Conservation (phyloP, 345 rosid genomes). For the Lumnitzera littorea region DNA sequence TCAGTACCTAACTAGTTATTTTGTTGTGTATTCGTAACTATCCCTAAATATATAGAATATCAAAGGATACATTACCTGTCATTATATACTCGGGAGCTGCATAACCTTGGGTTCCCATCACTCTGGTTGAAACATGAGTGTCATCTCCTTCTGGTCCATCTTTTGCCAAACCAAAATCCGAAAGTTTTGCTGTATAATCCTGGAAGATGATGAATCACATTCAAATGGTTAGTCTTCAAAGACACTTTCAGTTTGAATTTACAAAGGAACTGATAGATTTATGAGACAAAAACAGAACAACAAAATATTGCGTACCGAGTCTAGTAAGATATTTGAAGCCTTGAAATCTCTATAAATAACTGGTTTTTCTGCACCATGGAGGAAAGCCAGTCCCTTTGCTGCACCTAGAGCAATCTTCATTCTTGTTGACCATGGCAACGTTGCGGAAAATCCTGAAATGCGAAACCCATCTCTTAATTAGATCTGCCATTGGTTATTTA, state of each 20-base stretch:
- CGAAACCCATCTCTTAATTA: neutral
- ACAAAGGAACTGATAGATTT: neutral
- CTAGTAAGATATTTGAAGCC: slow-evolving; percentile 79
- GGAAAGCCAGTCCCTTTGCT: slow-evolving; percentile 78
- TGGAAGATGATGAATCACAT: slow-evolving; percentile 10
- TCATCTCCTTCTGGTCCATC: slow-evolving; percentile 94
- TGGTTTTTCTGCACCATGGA: slow-evolving; percentile 73
- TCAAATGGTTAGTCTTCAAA: slow-evolving; percentile 2
- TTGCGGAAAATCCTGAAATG: slow-evolving; percentile 54
- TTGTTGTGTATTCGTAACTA: too few species aligned
- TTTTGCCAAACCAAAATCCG: slow-evolving; percentile 88
- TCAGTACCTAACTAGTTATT: too few species aligned
- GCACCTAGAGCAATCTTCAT: slow-evolving; percentile 90
- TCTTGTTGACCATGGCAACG: slow-evolving; percentile 83
- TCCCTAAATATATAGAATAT: neutral
- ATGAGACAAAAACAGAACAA: neutral
- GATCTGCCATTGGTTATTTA: neutral
- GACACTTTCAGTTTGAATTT: neutral
- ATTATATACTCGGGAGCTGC: slow-evolving; percentile 93
- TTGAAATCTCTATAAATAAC: slow-evolving; percentile 89
- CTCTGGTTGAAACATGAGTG: slow-evolving; percentile 84
- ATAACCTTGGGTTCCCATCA: slow-evolving; percentile 97
- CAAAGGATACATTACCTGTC: slow-evolving; percentile 46
- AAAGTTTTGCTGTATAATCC: slow-evolving; percentile 79
- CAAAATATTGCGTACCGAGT: slow-evolving; percentile 43